Base-by-base conservation (phyloP, 2,329 filamentous ascomycete genomes). In the Apiospora malaysiana region DNA sequence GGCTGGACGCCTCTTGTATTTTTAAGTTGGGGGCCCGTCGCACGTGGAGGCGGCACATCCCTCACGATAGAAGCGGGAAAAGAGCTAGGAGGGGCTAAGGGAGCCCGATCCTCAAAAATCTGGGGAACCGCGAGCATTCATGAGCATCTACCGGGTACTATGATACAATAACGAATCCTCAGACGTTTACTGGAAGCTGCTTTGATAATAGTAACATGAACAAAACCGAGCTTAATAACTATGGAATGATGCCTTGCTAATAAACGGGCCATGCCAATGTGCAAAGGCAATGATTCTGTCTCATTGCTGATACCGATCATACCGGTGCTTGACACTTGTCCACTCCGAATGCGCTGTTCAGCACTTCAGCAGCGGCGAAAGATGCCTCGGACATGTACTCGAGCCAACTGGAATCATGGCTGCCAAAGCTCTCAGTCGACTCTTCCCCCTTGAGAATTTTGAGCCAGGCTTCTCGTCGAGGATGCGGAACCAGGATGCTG, bases 401-500 rank as follows among this genome's bases (percentile, higher is more conserved):
- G 27, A 51, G 23, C 49, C 49, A 51, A 51, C 23, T 51, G 5
- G 23, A 12, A 27, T 51, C 49, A 12, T 51, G 49, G 16, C 23
- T 51, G 23, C 49, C 23, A 14, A 51, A 14, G 23, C 23, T 51
- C 25, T 51, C 51, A 27, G 25, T 56, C 51, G 8, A 2, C 14
- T 56, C 27, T 9, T 14, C 23, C 2, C 14, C 45, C 45, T 7
- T 23, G 27, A 40, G 27, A 6, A n/a, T 2, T 16, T 5, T 2
- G 25, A 76, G 66, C 74, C 74, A 76, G n/a, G 70, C 73, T 9
- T 71, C 68, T 43, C 73, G 71, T 7, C 75, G 72, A 16, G 75
- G 72, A 72, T 73, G 72, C 4, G 74, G 73, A 25, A 72, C 72
- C 46, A 76, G 37, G 21, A 77, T 74, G 51, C 71, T 66, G 56